These are phyloP conservation scores for Wickerhamiella azyma DNA, from an alignment of 805 yeast species.

Conservation along the genomic window DNA sequence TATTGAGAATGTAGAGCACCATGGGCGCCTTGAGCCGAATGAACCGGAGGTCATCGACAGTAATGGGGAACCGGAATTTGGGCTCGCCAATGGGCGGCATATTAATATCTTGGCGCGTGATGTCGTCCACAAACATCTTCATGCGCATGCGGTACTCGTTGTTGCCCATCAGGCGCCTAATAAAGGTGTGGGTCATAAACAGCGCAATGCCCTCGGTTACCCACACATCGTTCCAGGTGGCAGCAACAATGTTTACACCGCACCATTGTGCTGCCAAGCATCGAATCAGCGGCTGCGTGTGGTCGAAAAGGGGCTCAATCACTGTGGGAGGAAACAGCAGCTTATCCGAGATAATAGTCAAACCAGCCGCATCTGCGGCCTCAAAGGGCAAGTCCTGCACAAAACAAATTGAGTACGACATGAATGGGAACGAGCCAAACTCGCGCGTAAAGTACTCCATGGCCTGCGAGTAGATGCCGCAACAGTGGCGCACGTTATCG, in stretches of 20 bases:
- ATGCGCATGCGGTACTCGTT: constrained; percentile 69
- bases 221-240: constrained; percentile 72
- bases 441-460: constrained; percentile 74
- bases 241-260: constrained; percentile 80
- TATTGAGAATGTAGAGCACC: constrained; percentile 69
- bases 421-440: constrained; percentile 86
- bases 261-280: constrained; percentile 84
- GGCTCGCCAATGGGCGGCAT: constrained; percentile 73
- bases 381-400: constrained; percentile 26
- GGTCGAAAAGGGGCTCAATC: constrained; percentile 63
- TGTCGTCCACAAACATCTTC: constrained; percentile 46
- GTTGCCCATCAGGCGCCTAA: constrained; percentile 59
- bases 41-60: constrained; percentile 49
- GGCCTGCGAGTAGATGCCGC: constrained; percentile 62
- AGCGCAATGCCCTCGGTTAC: constrained; percentile 72
- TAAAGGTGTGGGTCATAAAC: constrained; percentile 66
- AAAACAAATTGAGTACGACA: constrained; percentile 65
- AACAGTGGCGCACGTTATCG: constrained; percentile 42
- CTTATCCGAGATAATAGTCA: constrained; percentile 46
- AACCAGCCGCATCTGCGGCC: constrained; percentile 59
- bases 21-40: constrained; percentile 71
- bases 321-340: constrained; percentile 57
- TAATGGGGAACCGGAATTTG: constrained; percentile 48
- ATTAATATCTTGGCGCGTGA: constrained; percentile 64
- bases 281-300: constrained; percentile 54